phyloP scores from a whole-genome alignment of 164 flowering plant species.

The Pachysandra terminalis region DNA sequence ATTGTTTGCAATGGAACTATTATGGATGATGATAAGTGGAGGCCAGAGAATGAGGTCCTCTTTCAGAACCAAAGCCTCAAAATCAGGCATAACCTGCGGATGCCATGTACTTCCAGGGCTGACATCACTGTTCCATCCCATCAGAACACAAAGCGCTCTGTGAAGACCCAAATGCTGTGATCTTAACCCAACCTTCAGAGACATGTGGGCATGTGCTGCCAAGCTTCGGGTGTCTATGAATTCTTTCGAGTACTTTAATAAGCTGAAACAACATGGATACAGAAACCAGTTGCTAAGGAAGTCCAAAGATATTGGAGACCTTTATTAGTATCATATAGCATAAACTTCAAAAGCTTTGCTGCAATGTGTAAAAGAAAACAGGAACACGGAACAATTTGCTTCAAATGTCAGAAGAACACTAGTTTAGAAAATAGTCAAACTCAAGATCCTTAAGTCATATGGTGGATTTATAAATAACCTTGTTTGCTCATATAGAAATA shows the following conservation, averaged over 20 bases:
- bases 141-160: conserved; percentile 62
- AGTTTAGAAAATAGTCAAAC: too few relatives aligned
- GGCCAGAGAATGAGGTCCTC: conserved; percentile 81
- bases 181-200: conserved; percentile 40
- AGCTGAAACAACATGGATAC: conserved; percentile 31
- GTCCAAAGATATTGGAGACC: neutral
- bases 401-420: too few relatives aligned
- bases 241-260: conserved; percentile 27
- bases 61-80: conserved; percentile 42
- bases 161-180: conserved; percentile 71
- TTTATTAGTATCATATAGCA: neutral
- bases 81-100: conserved; percentile 30
- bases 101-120: conserved; percentile 27
- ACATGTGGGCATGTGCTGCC: conserved; percentile 46
- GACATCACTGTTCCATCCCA: conserved; percentile 59
- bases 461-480: too few relatives aligned
- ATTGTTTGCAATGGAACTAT: conserved; percentile 37
- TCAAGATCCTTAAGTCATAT: too few relatives aligned
- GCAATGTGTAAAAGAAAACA: neutral
- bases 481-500: too few relatives aligned
- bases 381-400: neutral
- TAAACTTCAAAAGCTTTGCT: neutral
- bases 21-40: conserved; percentile 58
- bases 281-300: neutral
- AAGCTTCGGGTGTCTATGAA: conserved; percentile 45